Base-by-base conservation (phyloP, 2,329 filamentous ascomycete species). In the Pseudogymnoascus sp. region DNA sequence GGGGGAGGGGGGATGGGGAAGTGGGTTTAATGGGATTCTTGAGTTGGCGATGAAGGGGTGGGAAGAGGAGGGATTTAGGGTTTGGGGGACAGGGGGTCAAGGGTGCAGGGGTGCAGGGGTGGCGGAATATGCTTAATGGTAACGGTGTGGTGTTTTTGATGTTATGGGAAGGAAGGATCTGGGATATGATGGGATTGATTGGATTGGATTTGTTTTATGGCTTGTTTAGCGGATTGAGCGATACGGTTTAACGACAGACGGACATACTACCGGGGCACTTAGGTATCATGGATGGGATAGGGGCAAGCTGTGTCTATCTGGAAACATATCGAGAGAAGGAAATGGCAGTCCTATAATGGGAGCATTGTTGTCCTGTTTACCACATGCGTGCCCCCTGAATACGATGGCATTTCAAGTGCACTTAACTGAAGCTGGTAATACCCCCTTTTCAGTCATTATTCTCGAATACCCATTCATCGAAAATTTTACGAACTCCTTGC, bases 401-500 rank as follows among this genome's bases (percentile, higher is more conserved):
- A n/a, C 14, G 12, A 5, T n/a, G 35, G 14, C 35, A n/a, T 37
- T 37, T 37, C 35, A 37, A 37, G n/a, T 4, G 1, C 35, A 2
- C n/a, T 6, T 39, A 7, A 10, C 6, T 7, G 2, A 10, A 19
- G 37, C 7, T 10, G 19, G 6, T 21, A 5, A 21, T 3, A 8
- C 38, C 8, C 7, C 8, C 11, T 41, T n/a, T n/a, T 29, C 21
- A 29, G 3, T 26, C 23, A 4, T 19, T 11, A 14, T 26, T 49
- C 5, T 33, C 6, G 12, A 45, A 29, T 62, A 21, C 61, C 55
- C 52, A 63, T 14, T 65, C 63, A 60, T 65, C 62, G 31, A 65
- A 62, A 3, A 65, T 61, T 39, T 62, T 66, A 38, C 59, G 21
- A 23, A 65, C 26, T 31, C 65, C 63, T 31, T 61, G 59, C 64